Evolutionary conservation across 345 rosid genomes (phyloP), one percentile per base, ranked within the genome.

Genomic region (Acer yangbiense): DNA sequence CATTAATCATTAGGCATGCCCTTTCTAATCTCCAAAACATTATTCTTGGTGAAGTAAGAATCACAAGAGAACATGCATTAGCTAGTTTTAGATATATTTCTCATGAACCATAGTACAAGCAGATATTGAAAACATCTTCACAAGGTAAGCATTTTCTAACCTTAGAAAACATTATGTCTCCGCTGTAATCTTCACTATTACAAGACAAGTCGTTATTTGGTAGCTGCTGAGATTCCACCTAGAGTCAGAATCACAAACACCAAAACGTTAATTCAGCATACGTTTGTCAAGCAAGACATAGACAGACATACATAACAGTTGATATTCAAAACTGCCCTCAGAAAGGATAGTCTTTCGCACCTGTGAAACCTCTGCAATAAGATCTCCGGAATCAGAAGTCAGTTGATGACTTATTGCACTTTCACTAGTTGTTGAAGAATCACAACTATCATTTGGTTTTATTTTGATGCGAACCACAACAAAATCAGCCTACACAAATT

Each of bases 401-500:
- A 16, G n/a, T 2, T 54, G n/a, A 16, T 54, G 58, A 6, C 58
- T 54, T 17, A 0, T 1, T 54, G 3, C 41, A 44, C 41, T 41
- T 62, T 16, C 60, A 18, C 9, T 21, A 1, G 29, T 7, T 8
- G 25, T 44, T 0, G 17, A 54, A 54, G 48, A 0, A 21, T n/a
- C 41, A 16, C 1, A 55, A 68, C 61, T 44, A 20, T 44, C 21
- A 25, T 62, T 9, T 12, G 68, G 9, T 20, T 58, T 73, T 9
- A 11, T 73, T 61, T 4, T 17, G 3, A 73, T 9, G 57, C 68
- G 68, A 62, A 55, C 63, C 14, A 73, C 6, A 23, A 73, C 69
- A 63, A 62, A 73, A 2, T 73, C 44, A n/a, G 25, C 29, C 76
- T 73, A 2, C 76, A 73, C 57, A 21, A 25, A 41, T 60, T 21